Evolutionary conservation across 148 eudicot species (phyloP).

Genomic region (Cornus florida): DNA sequence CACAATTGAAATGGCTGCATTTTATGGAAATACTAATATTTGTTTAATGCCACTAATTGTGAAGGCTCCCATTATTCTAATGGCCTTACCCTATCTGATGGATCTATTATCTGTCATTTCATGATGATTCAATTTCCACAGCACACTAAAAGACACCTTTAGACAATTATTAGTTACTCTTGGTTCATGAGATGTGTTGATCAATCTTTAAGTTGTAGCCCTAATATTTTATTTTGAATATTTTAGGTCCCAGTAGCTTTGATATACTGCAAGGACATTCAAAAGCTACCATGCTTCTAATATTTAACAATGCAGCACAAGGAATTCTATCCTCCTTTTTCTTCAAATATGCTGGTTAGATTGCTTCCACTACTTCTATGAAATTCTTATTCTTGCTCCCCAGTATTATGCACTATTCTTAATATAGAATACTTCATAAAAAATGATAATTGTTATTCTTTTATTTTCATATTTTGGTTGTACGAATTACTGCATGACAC

Average conservation of each 20-base stretch:
- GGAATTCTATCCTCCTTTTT: conserved; percentile 70
- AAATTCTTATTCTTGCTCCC: neutral
- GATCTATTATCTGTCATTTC: neutral
- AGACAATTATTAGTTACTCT: neutral
- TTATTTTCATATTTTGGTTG: neutral
- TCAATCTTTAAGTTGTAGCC: conserved; percentile 1
- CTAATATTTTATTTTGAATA: conserved; percentile 8
- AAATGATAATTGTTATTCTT: neutral
- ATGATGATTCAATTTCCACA: neutral
- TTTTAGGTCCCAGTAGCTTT: conserved; percentile 59
- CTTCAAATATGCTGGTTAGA: conserved; percentile 69
- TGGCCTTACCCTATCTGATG: neutral
- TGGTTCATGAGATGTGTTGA: conserved; percentile 5
- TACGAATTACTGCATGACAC: neutral
- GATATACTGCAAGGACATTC: conserved; percentile 68
- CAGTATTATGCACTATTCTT: neutral
- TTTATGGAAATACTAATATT: neutral
- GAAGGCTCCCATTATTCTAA: neutral
- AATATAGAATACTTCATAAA: neutral
- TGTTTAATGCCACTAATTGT: neutral
- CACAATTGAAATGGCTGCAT: neutral
- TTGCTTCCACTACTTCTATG: neutral
- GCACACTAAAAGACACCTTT: neutral
- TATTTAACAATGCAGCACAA: conserved; percentile 69
- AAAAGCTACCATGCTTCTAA: conserved; percentile 65